These are phyloP conservation scores for Neonectria coccinea DNA, from an alignment of 2,329 filamentous ascomycete genomes.

Conservation along the genomic window DNA sequence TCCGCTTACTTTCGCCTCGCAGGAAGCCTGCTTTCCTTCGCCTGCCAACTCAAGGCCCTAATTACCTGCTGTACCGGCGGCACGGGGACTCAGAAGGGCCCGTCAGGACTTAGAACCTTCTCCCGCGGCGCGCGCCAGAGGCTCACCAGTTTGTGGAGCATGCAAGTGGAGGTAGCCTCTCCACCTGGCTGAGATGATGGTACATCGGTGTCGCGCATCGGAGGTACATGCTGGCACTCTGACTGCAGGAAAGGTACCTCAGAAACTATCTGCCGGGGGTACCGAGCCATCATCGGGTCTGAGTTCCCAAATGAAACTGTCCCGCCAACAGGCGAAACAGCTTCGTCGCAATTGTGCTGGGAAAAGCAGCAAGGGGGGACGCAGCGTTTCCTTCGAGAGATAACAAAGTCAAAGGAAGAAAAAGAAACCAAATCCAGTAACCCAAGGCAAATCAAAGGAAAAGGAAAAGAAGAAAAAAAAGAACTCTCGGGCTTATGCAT, in stretches of 20 bases:
- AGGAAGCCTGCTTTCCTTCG: background rate
- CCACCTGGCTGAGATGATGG: slow-evolving; percentile 22
- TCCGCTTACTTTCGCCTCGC: slow-evolving; percentile 3
- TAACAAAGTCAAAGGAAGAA: background rate
- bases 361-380: background rate
- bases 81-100: background rate
- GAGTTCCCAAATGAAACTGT: slow-evolving; percentile 17
- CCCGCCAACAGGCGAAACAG: slow-evolving; percentile 20
- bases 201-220: slow-evolving; percentile 21
- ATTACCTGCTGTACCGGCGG: background rate
- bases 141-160: slow-evolving; percentile 20
- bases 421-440: background rate
- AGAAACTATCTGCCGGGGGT: background rate
- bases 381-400: background rate
- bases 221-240: slow-evolving; percentile 6
- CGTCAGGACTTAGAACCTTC: background rate
- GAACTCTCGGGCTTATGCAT: slow-evolving; percentile 21
- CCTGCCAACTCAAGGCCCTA: background rate
- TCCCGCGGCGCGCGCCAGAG: slow-evolving; percentile 3
- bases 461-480: background rate
- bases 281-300: slow-evolving; percentile 13
- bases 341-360: slow-evolving; percentile 4
- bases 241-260: slow-evolving; percentile 5
- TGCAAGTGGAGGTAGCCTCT: slow-evolving; percentile 2
- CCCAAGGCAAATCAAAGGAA: slow-evolving; percentile 1